Percentiles rank a stretch among this genome's conserved stretches.
Evolutionary conservation across 805 yeast genomes (phyloP).

Genomic region (Barnettozyma californica): DNA sequence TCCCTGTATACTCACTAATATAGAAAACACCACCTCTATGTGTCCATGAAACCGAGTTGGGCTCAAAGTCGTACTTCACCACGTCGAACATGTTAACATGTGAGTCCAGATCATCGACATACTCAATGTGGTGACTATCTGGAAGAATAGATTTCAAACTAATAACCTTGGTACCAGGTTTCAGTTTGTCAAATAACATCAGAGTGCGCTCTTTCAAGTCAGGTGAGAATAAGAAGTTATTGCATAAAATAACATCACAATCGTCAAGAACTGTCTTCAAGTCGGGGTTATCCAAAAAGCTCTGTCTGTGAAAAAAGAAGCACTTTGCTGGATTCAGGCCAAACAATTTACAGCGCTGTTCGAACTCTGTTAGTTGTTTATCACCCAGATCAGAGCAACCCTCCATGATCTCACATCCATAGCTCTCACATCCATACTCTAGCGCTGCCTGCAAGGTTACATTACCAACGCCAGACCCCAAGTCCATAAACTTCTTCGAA

Average conservation of each 20-base stretch:
- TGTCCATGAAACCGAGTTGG: conserved; percentile 86
- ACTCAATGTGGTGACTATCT: conserved; percentile 59
- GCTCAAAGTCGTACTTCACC: conserved; percentile 55
- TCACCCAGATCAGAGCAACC: conserved; percentile 69
- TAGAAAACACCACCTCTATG: conserved; percentile 71
- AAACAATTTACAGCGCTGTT: conserved; percentile 50
- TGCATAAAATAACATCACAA: conserved; percentile 71
- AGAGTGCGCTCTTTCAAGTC: conserved; percentile 65
- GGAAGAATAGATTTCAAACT: conserved; percentile 77
- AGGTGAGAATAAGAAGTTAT: conserved; percentile 82
- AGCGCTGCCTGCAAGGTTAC: conserved; percentile 85
- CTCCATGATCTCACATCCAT: conserved; percentile 88
- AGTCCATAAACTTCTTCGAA: conserved; percentile 64
- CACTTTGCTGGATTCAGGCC: conserved; percentile 59
- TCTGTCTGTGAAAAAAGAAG: conserved; percentile 55
- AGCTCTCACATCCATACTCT: conserved; percentile 77
- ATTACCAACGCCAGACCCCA: conserved; percentile 94
- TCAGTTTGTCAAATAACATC: conserved; percentile 53
- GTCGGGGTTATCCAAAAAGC: conserved; percentile 63
- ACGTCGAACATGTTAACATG: conserved; percentile 63
- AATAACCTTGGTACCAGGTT: conserved; percentile 72
- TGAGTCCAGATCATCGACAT: conserved; percentile 41
- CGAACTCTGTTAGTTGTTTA: conserved; percentile 53
- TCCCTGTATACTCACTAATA: conserved; percentile 42
- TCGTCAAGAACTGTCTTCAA: conserved; percentile 49